Conservation (phyloP, 1,284 basidiomycete species). For the Vanrija sp. region DNA sequence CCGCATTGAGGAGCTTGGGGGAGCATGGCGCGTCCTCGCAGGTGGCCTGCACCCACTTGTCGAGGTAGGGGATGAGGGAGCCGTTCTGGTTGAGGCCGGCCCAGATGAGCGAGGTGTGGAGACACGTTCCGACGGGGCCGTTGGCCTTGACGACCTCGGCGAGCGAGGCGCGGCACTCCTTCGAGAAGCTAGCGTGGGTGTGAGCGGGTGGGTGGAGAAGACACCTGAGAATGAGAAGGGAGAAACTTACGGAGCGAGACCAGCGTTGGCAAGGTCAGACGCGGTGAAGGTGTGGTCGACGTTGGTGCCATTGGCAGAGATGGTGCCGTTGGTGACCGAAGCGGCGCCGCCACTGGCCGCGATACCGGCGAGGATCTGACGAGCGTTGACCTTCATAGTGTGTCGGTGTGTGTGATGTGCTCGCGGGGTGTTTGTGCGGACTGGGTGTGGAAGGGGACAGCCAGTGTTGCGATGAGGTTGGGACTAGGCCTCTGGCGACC, state of each 20-base stretch:
- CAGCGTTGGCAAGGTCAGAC: background rate
- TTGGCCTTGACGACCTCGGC: constrained; percentile 8
- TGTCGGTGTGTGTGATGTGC: no score
- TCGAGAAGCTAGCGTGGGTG: constrained; percentile 2
- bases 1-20: constrained; percentile 31
- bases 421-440: background rate
- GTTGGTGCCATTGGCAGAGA: no score
- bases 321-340: background rate
- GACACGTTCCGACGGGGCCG: constrained; percentile 19
- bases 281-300: background rate
- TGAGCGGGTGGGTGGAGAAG: background rate
- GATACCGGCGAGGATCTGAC: background rate
- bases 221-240: no score
- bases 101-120: constrained; percentile 18
- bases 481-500: no score
- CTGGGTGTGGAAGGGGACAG: background rate
- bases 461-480: no score
- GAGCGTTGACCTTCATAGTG: background rate
- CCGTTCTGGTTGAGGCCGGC: constrained; percentile 25
- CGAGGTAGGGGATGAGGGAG: constrained; percentile 35
- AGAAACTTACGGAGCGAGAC: constrained; percentile 7
- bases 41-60: constrained; percentile 32
- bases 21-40: constrained; percentile 41
- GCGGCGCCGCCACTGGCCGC: constrained; percentile 10
- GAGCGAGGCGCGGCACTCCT: constrained; percentile 2